phyloP scores from a whole-genome alignment of 192 early-diverging fungal species.

The Chytriomyces confervae region DNA sequence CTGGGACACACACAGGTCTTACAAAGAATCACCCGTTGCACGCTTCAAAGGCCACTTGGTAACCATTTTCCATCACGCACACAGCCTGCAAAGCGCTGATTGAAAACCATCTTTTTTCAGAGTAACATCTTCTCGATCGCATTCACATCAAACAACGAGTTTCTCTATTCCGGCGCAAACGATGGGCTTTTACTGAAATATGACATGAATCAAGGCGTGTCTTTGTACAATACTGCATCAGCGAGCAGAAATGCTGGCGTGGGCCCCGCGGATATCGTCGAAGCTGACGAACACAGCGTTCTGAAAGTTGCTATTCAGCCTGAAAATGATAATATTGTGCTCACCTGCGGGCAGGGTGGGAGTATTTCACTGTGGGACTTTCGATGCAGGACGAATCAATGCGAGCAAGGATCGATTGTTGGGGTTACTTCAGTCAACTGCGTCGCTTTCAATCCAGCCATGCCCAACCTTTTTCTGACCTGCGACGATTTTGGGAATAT shows the following conservation, averaged over 20 bases:
- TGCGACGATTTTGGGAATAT: conserved; percentile 17
- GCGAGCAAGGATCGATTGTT: neutral
- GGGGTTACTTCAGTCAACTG: neutral
- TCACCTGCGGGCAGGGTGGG: conserved; percentile 18
- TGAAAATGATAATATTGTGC: conserved; percentile 17
- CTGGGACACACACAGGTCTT: no score
- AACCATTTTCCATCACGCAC: neutral
- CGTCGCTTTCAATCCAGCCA: conserved; percentile 31
- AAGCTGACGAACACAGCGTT: conserved; percentile 14
- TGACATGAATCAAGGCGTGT: neutral
- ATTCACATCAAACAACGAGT: neutral
- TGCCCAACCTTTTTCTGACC: conserved; percentile 22
- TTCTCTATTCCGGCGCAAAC: conserved; percentile 35
- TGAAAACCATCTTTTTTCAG: neutral
- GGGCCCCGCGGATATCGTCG: neutral
- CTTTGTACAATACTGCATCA: neutral
- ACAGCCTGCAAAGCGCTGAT: neutral
- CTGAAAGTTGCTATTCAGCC: conserved; percentile 32
- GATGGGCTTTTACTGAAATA: conserved; percentile 23
- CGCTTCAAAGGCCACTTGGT: neutral
- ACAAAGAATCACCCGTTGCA: no score
- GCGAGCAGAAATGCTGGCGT: neutral
- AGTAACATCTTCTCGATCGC: conserved; percentile 36
- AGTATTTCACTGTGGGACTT: conserved; percentile 29
- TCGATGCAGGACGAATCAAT: neutral